Evolutionary conservation across 352 stramenopile genomes (phyloP).

Genomic region (Pythium monospermum): DNA sequence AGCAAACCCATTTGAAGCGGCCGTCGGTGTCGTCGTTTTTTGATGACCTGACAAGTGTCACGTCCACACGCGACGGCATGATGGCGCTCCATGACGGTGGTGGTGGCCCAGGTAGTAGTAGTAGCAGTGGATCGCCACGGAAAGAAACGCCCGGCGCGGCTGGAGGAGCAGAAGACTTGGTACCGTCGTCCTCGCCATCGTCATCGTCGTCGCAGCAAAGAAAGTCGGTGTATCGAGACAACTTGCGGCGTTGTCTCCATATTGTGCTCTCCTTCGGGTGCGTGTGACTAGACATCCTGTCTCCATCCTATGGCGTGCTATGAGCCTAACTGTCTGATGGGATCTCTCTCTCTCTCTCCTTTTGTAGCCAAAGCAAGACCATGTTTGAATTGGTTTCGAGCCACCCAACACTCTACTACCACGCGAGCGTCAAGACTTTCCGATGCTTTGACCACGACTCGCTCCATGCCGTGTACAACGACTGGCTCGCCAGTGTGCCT

Average conservation of each 20-base stretch:
- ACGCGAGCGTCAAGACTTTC: conserved; percentile 41
- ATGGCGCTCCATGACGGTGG: background rate
- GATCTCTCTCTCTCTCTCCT: background rate
- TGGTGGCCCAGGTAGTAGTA: background rate
- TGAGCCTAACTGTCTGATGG: background rate
- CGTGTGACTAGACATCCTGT: background rate
- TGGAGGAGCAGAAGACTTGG: too few relatives aligned
- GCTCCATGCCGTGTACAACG: conserved; percentile 30
- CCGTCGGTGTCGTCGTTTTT: conserved; percentile 19
- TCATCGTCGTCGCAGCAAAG: conserved; percentile 1
- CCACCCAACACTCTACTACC: conserved; percentile 43
- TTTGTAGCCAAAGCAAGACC: conserved; percentile 22
- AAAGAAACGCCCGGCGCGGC: background rate
- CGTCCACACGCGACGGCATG: conserved; percentile 10
- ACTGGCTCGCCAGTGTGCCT: conserved; percentile 7
- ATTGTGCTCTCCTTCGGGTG: conserved; percentile 51
- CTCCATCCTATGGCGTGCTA: too few relatives aligned
- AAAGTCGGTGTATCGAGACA: conserved; percentile 41
- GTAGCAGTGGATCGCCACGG: background rate
- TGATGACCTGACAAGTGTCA: conserved; percentile 15
- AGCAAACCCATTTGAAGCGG: conserved; percentile 12
- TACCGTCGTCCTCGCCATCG: too few relatives aligned
- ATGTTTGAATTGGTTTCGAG: conserved; percentile 33
- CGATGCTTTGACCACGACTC: conserved; percentile 29
- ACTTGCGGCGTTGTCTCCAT: conserved; percentile 48